Conservation (phyloP, 352 stramenopile genomes). For the Pelagophyceae sp. region DNA sequence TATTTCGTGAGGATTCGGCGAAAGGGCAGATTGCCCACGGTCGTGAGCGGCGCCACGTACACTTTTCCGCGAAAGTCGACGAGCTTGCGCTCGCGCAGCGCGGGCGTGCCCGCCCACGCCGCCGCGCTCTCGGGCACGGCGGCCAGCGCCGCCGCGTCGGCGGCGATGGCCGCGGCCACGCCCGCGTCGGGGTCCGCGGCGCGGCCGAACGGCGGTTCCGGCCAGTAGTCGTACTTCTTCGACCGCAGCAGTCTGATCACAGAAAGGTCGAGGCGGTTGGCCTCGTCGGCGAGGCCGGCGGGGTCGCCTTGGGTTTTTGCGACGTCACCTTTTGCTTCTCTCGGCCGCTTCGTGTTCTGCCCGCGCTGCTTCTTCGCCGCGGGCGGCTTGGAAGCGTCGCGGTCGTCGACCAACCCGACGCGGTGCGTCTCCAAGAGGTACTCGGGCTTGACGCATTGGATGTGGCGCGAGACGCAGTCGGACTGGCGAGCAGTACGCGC, state of each 20-base stretch:
- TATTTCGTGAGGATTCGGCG: conserved; percentile 90
- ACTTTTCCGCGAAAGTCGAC: conserved; percentile 96
- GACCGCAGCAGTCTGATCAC: conserved; percentile 65
- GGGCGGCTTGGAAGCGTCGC: too few species aligned
- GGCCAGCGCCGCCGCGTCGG: conserved; percentile 9
- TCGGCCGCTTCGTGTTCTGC: conserved; percentile 53
- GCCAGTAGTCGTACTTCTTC: conserved; percentile 84
- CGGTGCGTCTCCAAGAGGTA: not conserved
- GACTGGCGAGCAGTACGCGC: not conserved
- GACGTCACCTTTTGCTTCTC: conserved; percentile 37
- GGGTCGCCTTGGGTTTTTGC: conserved; percentile 34
- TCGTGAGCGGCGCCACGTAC: conserved; percentile 97
- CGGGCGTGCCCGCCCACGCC: conserved; percentile 38
- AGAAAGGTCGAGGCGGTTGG: conserved; percentile 73
- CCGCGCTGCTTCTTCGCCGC: conserved; percentile 28
- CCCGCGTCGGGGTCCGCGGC: conserved; percentile 18
- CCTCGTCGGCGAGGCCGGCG: conserved; percentile 34
- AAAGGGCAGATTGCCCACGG: conserved; percentile 98
- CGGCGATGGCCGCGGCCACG: too few species aligned
- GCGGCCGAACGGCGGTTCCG: too few species aligned
- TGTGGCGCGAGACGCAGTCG: not conserved
- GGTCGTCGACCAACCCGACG: too few species aligned
- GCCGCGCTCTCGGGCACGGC: too few species aligned
- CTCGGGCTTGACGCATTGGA: not conserved
- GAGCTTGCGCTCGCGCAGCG: conserved; percentile 66